Evolutionary conservation across 2,329 filamentous ascomycete genomes (phyloP).

Genomic region (Pyrenochaeta sp.): DNA sequence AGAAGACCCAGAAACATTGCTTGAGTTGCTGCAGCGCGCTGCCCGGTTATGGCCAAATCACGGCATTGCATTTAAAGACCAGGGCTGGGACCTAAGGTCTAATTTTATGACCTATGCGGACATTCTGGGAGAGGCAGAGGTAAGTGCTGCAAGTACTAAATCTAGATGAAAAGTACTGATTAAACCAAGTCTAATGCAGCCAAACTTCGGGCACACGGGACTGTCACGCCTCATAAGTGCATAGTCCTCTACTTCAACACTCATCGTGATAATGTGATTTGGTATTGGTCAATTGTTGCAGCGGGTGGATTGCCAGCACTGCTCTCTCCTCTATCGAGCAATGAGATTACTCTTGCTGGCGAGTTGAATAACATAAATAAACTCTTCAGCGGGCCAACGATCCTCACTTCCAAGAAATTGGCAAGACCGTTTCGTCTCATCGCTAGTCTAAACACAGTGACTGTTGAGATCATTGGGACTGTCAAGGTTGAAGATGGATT

Average conservation of each 20-base stretch:
- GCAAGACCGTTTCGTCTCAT: constrained; percentile 1
- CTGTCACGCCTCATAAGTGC: neutral
- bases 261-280: constrained; percentile 15
- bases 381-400: constrained; percentile 4
- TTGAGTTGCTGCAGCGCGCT: constrained; percentile 8
- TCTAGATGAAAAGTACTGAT: neutral
- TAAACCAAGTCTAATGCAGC: constrained; percentile 5
- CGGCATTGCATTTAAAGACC: constrained; percentile 7
- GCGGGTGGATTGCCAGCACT: constrained; percentile 16
- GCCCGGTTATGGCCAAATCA: constrained; percentile 4
- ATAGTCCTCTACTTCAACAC: constrained; percentile 14
- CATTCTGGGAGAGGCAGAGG: constrained; percentile 2
- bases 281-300: constrained; percentile 15
- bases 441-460: constrained; percentile 1
- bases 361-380: constrained; percentile 10
- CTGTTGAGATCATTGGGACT: constrained; percentile 1
- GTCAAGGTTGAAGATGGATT: neutral
- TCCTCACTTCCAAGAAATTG: neutral
- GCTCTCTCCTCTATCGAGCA: constrained; percentile 14
- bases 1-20: constrained; percentile 5
- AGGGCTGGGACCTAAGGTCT: constrained; percentile 5
- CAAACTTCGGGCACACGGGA: constrained; percentile 5
- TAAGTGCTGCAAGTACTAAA: neutral
- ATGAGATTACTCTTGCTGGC: constrained; percentile 4
- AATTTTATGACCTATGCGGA: constrained; percentile 7